A percentile compares a stretch with the other conserved stretches of the same genome.
Conservation (phyloP, 106 monocot species). For the Alisma plantagoaquatica region DNA sequence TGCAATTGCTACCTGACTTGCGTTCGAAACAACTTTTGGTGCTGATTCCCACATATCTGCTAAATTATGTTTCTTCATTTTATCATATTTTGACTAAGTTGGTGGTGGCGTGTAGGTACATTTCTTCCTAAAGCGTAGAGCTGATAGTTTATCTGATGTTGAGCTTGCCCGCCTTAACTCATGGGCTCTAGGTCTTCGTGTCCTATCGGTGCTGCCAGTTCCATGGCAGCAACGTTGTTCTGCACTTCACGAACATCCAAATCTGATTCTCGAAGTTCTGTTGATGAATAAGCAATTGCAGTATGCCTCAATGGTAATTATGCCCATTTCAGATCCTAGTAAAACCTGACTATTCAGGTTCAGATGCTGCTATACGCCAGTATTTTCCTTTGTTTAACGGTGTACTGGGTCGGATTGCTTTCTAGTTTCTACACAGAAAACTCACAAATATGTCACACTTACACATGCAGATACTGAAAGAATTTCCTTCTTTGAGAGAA, state of each 20-base stretch:
- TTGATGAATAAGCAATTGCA: conserved; percentile 97
- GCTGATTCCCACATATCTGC: neutral
- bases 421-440: too few species aligned
- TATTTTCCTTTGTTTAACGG: neutral
- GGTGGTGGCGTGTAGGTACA: conserved; percentile 41
- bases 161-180: conserved; percentile 67
- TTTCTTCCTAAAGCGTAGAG: conserved; percentile 81
- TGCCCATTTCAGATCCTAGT: neutral
- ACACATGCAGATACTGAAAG: conserved; percentile 63
- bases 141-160: conserved; percentile 58
- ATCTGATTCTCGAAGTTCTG: conserved; percentile 87
- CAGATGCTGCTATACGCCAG: too few species aligned
- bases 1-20: conserved; percentile 81
- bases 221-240: conserved; percentile 93
- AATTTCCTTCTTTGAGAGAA: conserved; percentile 82
- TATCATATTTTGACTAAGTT: too few species aligned
- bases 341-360: too few species aligned
- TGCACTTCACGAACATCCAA: conserved; percentile 84
- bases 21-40: conserved; percentile 96
- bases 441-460: neutral
- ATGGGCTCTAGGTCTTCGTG: conserved; percentile 90
- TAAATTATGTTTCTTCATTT: too few species aligned
- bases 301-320: conserved; percentile 75
- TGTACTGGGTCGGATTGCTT: neutral
- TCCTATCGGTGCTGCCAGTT: conserved; percentile 66